Conservation (phyloP, 2,329 filamentous ascomycete species). For the Trichophyton mentagrophytes region DNA sequence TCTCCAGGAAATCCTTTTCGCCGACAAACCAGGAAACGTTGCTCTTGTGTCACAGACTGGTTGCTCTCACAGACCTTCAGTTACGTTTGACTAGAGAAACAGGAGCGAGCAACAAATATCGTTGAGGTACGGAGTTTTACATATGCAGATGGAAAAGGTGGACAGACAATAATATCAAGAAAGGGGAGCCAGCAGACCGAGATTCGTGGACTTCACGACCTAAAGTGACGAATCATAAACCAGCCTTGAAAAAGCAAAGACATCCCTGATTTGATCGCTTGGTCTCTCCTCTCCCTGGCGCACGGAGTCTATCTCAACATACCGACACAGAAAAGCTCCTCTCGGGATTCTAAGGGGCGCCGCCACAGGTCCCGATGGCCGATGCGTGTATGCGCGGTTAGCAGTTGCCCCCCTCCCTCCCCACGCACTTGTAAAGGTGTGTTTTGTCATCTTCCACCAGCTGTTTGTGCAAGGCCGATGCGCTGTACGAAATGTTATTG, state of each 20-base stretch:
- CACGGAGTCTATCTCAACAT: background rate
- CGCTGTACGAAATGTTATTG: background rate
- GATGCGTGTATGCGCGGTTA: constrained; percentile 4
- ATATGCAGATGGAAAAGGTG: background rate
- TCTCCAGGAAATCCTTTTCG: background rate
- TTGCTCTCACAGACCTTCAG: background rate
- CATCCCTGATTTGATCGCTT: background rate
- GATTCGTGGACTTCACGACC: background rate
- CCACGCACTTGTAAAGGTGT: background rate
- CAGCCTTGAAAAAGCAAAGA: background rate
- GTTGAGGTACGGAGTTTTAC: background rate
- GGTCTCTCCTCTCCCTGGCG: background rate
- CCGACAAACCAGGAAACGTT: constrained; percentile 3
- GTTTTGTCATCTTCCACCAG: constrained; percentile 2
- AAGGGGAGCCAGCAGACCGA: background rate
- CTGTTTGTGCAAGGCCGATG: constrained; percentile 1
- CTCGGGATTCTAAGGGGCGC: constrained; percentile 1
- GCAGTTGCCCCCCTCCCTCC: background rate
- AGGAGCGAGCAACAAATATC: background rate
- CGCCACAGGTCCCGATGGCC: constrained; percentile 1
- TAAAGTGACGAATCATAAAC: constrained; percentile 3
- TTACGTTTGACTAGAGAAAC: constrained; percentile 1
- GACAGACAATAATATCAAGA: background rate
- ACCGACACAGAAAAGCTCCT: background rate
- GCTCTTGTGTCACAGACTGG: background rate